phyloP scores from a whole-genome alignment of 495 filamentous ascomycete genomes.

The Filosporella fistucella region DNA sequence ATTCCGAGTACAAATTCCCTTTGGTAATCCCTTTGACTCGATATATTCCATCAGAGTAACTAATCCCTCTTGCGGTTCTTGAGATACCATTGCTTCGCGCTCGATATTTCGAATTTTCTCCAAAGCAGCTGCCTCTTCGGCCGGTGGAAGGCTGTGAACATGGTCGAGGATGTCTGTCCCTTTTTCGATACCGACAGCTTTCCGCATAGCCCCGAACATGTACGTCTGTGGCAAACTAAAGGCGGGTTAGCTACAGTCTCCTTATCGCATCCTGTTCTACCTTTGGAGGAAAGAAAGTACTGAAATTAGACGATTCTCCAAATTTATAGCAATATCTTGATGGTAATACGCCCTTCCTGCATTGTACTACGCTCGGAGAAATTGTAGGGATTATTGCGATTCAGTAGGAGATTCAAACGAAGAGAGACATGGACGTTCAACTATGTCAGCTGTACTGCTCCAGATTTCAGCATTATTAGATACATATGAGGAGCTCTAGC shows the following conservation, averaged over 20 bases:
- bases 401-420: no score
- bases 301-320: no score
- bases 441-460: no score
- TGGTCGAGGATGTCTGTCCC: slow-evolving; percentile 81
- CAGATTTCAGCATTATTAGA: no score
- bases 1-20: slow-evolving; percentile 91
- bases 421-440: no score
- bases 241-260: slow-evolving; percentile 1
- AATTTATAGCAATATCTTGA: no score
- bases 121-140: slow-evolving; percentile 43
- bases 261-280: no score
- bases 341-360: no score
- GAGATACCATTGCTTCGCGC: slow-evolving; percentile 67
- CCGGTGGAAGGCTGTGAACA: slow-evolving; percentile 65
- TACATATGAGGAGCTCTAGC: no score
- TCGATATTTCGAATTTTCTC: slow-evolving; percentile 74
- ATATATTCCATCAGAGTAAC: slow-evolving; percentile 73
- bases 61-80: slow-evolving; percentile 78
- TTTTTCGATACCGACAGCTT: slow-evolving; percentile 58
- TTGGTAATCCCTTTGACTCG: slow-evolving; percentile 55
- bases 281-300: no score
- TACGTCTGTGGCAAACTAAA: slow-evolving; percentile 81
- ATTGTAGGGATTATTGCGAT: no score
- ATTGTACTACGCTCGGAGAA: no score
- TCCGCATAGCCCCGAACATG: slow-evolving; percentile 89